Conservation (phyloP, 2,329 filamentous ascomycete genomes). For the Tolypocladium album region DNA sequence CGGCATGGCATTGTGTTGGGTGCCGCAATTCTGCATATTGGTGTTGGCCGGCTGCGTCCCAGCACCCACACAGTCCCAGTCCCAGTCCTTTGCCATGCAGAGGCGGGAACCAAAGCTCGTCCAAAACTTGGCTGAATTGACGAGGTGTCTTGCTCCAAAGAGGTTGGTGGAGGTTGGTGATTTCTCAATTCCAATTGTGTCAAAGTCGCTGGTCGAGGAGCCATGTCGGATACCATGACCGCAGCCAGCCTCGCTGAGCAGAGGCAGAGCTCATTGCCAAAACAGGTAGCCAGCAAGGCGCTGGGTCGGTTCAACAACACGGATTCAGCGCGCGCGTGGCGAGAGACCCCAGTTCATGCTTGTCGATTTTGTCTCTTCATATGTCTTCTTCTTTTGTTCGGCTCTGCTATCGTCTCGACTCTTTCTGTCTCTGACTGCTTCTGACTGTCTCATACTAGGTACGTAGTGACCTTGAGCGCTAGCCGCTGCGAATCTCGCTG, state of each 20-base stretch:
- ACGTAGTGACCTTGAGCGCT: conserved; percentile 54
- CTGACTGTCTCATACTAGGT: conserved; percentile 46
- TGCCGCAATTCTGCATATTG: background rate
- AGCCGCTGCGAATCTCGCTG: conserved; percentile 42
- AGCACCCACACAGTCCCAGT: background rate
- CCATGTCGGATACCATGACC: background rate
- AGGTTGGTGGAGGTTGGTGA: background rate
- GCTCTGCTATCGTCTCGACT: conserved; percentile 63
- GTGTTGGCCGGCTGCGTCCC: background rate
- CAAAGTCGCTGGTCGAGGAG: background rate
- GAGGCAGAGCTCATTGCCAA: background rate
- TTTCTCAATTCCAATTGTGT: background rate
- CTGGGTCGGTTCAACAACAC: conserved; percentile 14
- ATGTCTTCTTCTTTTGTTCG: conserved; percentile 14
- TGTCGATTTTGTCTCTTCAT: conserved; percentile 29
- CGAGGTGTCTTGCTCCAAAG: background rate
- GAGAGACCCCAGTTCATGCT: conserved; percentile 29
- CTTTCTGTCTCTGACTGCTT: conserved; percentile 14
- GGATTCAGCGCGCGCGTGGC: conserved; percentile 26
- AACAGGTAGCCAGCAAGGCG: background rate
- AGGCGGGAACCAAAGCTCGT: background rate
- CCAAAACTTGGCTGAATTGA: background rate
- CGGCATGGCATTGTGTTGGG: background rate
- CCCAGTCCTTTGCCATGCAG: background rate
- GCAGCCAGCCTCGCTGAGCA: background rate